Base-by-base conservation (phyloP, 1,284 basidiomycete genomes). In the Inonotus obliquus region DNA sequence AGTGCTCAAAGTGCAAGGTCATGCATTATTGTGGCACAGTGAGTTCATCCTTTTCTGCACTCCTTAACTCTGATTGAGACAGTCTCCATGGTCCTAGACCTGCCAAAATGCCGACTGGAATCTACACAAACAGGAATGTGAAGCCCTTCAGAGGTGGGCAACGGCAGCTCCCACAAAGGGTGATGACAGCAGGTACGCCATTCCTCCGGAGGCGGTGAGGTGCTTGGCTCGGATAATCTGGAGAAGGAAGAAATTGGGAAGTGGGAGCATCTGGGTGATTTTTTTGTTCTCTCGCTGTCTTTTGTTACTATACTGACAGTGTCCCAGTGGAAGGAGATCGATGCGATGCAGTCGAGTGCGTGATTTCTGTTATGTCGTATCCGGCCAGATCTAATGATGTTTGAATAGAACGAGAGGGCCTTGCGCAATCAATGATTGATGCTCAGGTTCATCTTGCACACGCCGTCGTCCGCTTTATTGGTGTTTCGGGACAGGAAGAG, bases 71-170 rank as follows among this genome's bases (percentile, higher is more conserved):
- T 23, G 25, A 23, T 47, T 48, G 17, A 44, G 14, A 41, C 52
- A 39, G 57, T 60, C 60, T 25, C 59, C 32, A 47, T 35, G 32
- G 1, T 11, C 44, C 4, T 63, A 94, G 92, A 72, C 70, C 38
- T 96, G 94, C 68, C 92, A 95, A 75, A 83, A 76, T 38, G 72
- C 73, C 45, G 93, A 95, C 69, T 96, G 94, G 94, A 44, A 70
- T 0, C 54, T 80, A 1, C 94, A 96, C 71, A 91, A 88, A 72
- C 71, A 73, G 5, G 94, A 96, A 78, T 96, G 94, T 68, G 65
- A 66, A 4, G 87, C 91, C 0, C 74, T 94, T 13, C 79, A 78
- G 62, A 73, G 75, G 49, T 89, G 87, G 84, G 76, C 75, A 0
- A 69, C 76, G 25, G 67, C 73, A 35, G 80, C 81, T 1, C 81